Conservation (phyloP, 345 rosid genomes). For the Hirschfeldia incana region DNA sequence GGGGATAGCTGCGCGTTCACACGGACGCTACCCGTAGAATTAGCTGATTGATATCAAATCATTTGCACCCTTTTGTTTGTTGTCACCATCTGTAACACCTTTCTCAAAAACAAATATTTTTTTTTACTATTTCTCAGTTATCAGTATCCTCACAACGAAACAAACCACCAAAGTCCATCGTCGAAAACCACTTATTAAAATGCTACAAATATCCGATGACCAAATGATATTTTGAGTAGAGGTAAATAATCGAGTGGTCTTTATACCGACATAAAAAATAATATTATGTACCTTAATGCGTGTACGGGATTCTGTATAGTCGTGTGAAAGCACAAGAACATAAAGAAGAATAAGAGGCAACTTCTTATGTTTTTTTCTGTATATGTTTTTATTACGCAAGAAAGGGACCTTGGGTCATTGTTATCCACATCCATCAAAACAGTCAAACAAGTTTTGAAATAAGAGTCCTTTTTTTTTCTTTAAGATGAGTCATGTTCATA, state of each 20-base stretch:
- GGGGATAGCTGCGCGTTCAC: slow-evolving; percentile 18
- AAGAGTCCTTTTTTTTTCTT: neutral
- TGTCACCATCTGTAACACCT: neutral
- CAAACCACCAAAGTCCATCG: slow-evolving; percentile 18
- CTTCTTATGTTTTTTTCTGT: slow-evolving; percentile 4
- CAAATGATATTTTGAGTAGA: neutral
- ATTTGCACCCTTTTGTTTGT: neutral
- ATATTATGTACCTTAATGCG: slow-evolving; percentile 8
- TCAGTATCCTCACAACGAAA: slow-evolving; percentile 15
- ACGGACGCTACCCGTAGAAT: slow-evolving; percentile 12
- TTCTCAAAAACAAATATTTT: too few relatives aligned
- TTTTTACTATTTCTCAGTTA: neutral
- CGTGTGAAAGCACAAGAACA: slow-evolving; percentile 30
- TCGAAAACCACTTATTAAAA: neutral
- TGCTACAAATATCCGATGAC: neutral
- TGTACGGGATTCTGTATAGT: slow-evolving; percentile 25
- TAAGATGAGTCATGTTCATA: slow-evolving; percentile 28
- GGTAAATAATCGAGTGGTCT: neutral
- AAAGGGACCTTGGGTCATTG: slow-evolving; percentile 14
- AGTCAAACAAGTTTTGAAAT: slow-evolving; percentile 32
- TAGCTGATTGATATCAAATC: neutral
- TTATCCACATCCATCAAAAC: slow-evolving; percentile 6
- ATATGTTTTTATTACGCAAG: slow-evolving; percentile 13
- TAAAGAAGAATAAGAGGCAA: slow-evolving; percentile 5
- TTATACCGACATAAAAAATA: slow-evolving; percentile 16